phyloP scores from a whole-genome alignment of 306 rosid genomes.

The Alnus rubra region DNA sequence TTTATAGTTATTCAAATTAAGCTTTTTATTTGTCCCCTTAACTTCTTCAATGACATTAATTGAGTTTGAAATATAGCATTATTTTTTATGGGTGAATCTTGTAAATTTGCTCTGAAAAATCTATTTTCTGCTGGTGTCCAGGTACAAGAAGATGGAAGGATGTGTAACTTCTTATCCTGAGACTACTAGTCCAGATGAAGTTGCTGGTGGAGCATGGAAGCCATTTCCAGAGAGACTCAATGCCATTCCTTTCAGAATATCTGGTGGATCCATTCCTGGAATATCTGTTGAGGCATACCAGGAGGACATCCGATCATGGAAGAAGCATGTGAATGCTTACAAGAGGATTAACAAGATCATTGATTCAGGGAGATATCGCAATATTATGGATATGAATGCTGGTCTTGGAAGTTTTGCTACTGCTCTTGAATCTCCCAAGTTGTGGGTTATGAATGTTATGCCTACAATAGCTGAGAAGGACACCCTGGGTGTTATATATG shows the following conservation, averaged over 20 bases:
- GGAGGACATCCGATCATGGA: slow-evolving; percentile 62
- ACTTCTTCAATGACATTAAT: neutral
- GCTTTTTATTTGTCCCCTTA: no score
- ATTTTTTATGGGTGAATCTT: neutral
- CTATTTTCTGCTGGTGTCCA: slow-evolving; percentile 25
- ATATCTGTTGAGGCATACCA: slow-evolving; percentile 48
- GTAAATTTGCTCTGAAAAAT: slow-evolving; percentile 19
- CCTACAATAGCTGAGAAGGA: slow-evolving; percentile 75
- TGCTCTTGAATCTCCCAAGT: slow-evolving; percentile 69
- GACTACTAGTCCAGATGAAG: slow-evolving; percentile 21
- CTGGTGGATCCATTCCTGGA: slow-evolving; percentile 55
- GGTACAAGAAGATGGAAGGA: slow-evolving; percentile 76
- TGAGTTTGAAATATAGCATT: neutral
- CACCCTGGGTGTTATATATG: slow-evolving; percentile 61
- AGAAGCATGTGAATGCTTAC: slow-evolving; percentile 81
- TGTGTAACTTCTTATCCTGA: slow-evolving; percentile 59
- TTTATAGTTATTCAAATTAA: neutral
- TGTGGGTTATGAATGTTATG: slow-evolving; percentile 87
- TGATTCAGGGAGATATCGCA: slow-evolving; percentile 65
- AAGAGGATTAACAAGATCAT: slow-evolving; percentile 64
- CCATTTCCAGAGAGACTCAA: slow-evolving; percentile 74
- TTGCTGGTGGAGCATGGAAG: slow-evolving; percentile 49
- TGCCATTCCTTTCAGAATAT: slow-evolving; percentile 57
- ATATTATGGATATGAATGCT: slow-evolving; percentile 87
- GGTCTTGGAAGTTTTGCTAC: slow-evolving; percentile 92